phyloP scores from a whole-genome alignment of 1,139 yeast species.

The Blastobotrys buckinghamii region DNA sequence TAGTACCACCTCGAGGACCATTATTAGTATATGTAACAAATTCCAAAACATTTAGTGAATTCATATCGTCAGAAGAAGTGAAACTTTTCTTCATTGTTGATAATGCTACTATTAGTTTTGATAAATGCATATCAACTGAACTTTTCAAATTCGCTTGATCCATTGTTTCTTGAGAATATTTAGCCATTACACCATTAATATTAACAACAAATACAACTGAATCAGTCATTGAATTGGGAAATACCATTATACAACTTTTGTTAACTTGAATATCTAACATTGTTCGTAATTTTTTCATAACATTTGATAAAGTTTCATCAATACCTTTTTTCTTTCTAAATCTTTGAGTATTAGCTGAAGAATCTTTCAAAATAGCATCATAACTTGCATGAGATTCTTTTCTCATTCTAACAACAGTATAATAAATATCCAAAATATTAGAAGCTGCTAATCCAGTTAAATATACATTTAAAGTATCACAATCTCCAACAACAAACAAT shows the following conservation, averaged over 20 bases:
- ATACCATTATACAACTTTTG: constrained; percentile 53
- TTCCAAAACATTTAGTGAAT: constrained; percentile 44
- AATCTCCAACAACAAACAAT: constrained; percentile 50
- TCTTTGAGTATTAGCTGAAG: constrained; percentile 26
- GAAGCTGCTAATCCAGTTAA: constrained; percentile 84
- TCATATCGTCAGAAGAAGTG: constrained; percentile 35
- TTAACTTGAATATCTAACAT: constrained; percentile 58
- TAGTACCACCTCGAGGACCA: constrained; percentile 69
- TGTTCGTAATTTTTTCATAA: constrained; percentile 39
- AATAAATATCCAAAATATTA: constrained; percentile 69
- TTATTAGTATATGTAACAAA: constrained; percentile 52
- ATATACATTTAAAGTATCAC: constrained; percentile 54
- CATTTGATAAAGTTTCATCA: constrained; percentile 15
- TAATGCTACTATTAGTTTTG: constrained; percentile 59
- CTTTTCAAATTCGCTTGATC: constrained; percentile 19
- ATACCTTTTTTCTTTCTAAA: constrained; percentile 5
- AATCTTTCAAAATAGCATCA: constrained; percentile 61
- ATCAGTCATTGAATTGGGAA: constrained; percentile 73
- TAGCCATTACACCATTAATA: constrained; percentile 54
- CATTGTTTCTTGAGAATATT: constrained; percentile 37
- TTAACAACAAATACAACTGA: constrained; percentile 63
- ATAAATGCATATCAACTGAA: constrained; percentile 38
- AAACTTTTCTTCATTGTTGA: constrained; percentile 46
- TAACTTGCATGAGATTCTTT: constrained; percentile 71
- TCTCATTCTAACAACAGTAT: constrained; percentile 62